phyloP scores from a whole-genome alignment of 768 basidiomycete species.

The Baorangia bicolor region DNA sequence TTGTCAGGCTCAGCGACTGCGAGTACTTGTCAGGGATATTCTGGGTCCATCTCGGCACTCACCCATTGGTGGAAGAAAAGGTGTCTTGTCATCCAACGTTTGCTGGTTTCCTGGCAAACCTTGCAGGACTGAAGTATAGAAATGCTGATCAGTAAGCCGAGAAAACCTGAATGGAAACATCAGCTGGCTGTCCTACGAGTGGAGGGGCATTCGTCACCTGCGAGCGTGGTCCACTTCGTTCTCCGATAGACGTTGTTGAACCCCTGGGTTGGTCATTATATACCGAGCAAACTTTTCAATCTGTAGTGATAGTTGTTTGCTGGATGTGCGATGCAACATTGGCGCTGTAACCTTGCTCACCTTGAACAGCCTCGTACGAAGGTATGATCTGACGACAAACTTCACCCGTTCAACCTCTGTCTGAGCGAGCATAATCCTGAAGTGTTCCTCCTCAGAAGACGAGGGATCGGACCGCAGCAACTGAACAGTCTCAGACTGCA shows the following conservation, averaged over 20 bases:
- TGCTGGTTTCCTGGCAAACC: constrained; percentile 76
- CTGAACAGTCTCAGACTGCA: constrained; percentile 76
- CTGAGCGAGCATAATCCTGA: constrained; percentile 89
- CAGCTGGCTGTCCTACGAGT: neutral
- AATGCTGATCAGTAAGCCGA: constrained; percentile 72
- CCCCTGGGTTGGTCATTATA: constrained; percentile 65
- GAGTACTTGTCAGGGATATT: constrained; percentile 5
- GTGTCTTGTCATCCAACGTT: constrained; percentile 69
- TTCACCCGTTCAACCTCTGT: constrained; percentile 94
- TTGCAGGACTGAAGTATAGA: constrained; percentile 77
- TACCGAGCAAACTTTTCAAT: constrained; percentile 86
- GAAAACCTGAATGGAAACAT: constrained; percentile 55
- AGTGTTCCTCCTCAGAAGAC: constrained; percentile 90
- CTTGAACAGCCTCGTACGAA: constrained; percentile 84
- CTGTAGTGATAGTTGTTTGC: constrained; percentile 38
- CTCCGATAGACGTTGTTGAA: constrained; percentile 78
- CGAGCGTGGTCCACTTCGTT: constrained; percentile 81
- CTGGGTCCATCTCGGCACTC: constrained; percentile 25
- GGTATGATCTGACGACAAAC: constrained; percentile 87
- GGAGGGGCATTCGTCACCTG: constrained; percentile 44
- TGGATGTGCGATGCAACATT: neutral
- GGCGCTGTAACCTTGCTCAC: constrained; percentile 36
- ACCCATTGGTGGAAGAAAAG: constrained; percentile 78
- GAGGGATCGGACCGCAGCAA: constrained; percentile 75
- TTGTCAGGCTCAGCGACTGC: constrained; percentile 79